Evolutionary conservation across 73 alveolate species (phyloP).

Genomic region (Paramecium caudatum): DNA sequence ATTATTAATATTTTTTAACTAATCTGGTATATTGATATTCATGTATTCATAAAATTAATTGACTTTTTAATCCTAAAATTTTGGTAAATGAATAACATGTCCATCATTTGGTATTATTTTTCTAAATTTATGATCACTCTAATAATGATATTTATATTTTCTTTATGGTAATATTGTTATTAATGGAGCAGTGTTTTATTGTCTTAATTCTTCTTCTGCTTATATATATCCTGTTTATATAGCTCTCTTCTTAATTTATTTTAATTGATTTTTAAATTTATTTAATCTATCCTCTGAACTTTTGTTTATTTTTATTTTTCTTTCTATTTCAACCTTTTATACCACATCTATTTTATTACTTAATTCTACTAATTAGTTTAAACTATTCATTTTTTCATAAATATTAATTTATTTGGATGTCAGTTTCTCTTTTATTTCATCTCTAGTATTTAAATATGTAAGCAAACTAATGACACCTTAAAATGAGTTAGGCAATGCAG

Average conservation of each 20-base stretch:
- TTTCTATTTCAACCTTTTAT: constrained; percentile 29
- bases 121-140: neutral
- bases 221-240: neutral
- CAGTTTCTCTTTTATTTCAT: constrained; percentile 43
- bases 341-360: constrained; percentile 54
- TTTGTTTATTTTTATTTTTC: constrained; percentile 28
- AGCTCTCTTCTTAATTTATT: constrained; percentile 7
- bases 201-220: constrained; percentile 66
- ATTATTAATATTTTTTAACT: constrained; percentile 17
- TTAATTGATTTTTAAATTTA: constrained; percentile 8
- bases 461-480: constrained; percentile 20
- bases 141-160: constrained; percentile 10
- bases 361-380: constrained; percentile 3
- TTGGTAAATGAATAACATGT: neutral
- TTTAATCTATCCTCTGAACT: constrained; percentile 1
- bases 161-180: neutral
- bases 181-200: constrained; percentile 17
- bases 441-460: constrained; percentile 43
- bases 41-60: constrained; percentile 44
- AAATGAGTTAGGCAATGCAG: constrained; percentile 26
- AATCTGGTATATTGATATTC: constrained; percentile 56
- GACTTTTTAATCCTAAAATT: neutral
- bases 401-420: neutral
- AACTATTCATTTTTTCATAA: neutral
- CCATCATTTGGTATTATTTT: neutral